These are phyloP conservation scores for Gleditsia sinensis DNA, from an alignment of 306 rosid species.

Conservation along the genomic window DNA sequence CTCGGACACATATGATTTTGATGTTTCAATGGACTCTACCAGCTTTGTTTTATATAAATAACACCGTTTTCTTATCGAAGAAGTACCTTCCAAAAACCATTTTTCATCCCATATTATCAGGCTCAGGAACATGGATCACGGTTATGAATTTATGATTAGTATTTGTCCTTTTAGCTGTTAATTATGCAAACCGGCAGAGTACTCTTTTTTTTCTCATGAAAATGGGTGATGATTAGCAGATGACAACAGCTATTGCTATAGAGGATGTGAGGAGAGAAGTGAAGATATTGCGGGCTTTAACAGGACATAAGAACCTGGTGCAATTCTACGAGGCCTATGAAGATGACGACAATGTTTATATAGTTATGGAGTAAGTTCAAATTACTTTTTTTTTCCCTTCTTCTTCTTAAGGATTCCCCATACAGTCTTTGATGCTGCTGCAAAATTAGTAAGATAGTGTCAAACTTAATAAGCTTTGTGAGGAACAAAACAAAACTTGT, in stretches of 20 bases:
- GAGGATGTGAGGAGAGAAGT: conserved; percentile 72
- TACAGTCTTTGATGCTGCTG: neutral
- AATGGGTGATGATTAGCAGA: conserved; percentile 40
- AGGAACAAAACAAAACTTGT: neutral
- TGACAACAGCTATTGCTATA: conserved; percentile 64
- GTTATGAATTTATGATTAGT: neutral
- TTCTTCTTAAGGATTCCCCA: neutral
- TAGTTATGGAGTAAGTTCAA: conserved; percentile 63
- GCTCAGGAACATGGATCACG: neutral
- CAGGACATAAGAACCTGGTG: conserved; percentile 65
- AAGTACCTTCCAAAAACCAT: neutral
- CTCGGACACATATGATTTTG: neutral
- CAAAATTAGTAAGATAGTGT: neutral
- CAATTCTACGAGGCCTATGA: conserved; percentile 62
- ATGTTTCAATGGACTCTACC: neutral
- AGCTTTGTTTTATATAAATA: conserved; percentile 1
- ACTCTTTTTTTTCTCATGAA: conserved; percentile 17
- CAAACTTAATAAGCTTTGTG: neutral
- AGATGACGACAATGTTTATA: conserved; percentile 58
- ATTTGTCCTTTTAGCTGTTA: conserved; percentile 14
- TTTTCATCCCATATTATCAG: conserved; percentile 1
- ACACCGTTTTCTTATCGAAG: neutral
- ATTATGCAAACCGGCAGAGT: neutral
- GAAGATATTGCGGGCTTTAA: conserved; percentile 57
- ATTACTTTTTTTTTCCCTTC: neutral